These are phyloP conservation scores for Acacia pycnantha DNA, from an alignment of 331 rosid genomes.

Conservation along the genomic window DNA sequence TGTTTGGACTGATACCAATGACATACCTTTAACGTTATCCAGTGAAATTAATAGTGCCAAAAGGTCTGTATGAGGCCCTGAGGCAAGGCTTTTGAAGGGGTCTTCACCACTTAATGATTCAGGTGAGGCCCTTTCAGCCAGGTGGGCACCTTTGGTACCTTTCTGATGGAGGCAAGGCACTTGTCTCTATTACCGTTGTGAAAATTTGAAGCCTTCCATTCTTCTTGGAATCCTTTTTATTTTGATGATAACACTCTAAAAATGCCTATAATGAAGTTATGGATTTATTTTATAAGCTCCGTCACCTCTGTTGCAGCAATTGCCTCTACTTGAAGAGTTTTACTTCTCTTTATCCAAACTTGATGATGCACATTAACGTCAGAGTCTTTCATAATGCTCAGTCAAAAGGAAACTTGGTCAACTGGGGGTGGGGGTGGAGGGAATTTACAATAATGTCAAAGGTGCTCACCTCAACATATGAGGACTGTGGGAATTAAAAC, in stretches of 20 bases:
- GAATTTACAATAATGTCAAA: neutral
- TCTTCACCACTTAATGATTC: neutral
- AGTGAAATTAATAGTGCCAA: neutral
- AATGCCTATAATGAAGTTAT: neutral
- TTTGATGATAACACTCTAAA: neutral
- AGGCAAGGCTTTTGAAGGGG: slow-evolving; percentile 13
- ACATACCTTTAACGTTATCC: slow-evolving; percentile 17
- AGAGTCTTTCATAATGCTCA: neutral
- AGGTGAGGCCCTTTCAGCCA: slow-evolving; percentile 8
- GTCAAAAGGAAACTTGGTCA: neutral
- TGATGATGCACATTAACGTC: neutral
- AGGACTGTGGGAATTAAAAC: neutral
- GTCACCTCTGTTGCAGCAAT: neutral
- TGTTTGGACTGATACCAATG: slow-evolving; percentile 27
- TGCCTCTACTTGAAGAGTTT: neutral
- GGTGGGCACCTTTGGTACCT: neutral
- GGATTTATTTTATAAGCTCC: neutral
- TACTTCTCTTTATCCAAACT: neutral
- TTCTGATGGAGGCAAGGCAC: neutral
- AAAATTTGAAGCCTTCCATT: neutral
- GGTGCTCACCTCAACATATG: neutral
- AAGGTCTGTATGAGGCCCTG: neutral
- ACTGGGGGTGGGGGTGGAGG: neutral
- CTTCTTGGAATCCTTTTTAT: neutral
- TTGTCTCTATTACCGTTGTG: neutral